Percentiles rank a stretch among this genome's conserved stretches.
phyloP scores from a whole-genome alignment of 1,284 basidiomycete species.

The Serendipita sp. region DNA sequence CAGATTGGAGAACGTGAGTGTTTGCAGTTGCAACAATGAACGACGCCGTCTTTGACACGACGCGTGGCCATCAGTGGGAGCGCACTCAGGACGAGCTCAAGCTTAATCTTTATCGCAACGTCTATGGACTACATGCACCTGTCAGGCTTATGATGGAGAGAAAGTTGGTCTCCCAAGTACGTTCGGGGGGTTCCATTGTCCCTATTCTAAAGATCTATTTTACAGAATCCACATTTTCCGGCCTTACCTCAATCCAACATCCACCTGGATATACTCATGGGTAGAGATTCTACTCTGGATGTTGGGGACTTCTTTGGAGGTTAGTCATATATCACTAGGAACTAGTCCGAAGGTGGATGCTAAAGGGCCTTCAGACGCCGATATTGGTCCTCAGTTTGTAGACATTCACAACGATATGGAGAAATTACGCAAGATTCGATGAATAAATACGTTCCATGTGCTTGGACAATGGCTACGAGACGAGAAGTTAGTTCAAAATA shows the following conservation, averaged over 20 bases:
- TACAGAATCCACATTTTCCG: constrained; percentile 49
- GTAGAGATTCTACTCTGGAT: constrained; percentile 71
- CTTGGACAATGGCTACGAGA: too few species aligned
- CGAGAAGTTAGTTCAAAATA: too few species aligned
- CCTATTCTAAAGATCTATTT: neutral
- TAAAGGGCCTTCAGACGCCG: neutral
- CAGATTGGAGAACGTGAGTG: constrained; percentile 50
- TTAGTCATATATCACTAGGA: constrained; percentile 19
- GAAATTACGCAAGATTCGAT: neutral
- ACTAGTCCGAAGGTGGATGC: neutral
- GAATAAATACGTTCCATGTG: neutral
- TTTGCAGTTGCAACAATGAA: constrained; percentile 15
- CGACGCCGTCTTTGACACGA: neutral
- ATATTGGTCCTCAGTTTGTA: neutral
- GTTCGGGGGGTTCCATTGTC: constrained; percentile 19
- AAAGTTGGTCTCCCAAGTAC: constrained; percentile 65
- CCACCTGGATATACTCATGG: constrained; percentile 82
- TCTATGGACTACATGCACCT: constrained; percentile 79
- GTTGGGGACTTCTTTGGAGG: constrained; percentile 60
- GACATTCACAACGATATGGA: constrained; percentile 3
- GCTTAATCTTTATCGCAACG: constrained; percentile 71
- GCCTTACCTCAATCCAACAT: constrained; percentile 57
- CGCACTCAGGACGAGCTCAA: constrained; percentile 81
- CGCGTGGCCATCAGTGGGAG: constrained; percentile 55
- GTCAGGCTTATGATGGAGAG: constrained; percentile 88